Evolutionary conservation across 2,329 filamentous ascomycete species (phyloP), one percentile per base, ranked within the genome.

Genomic region (Zymoseptoria brevis): DNA sequence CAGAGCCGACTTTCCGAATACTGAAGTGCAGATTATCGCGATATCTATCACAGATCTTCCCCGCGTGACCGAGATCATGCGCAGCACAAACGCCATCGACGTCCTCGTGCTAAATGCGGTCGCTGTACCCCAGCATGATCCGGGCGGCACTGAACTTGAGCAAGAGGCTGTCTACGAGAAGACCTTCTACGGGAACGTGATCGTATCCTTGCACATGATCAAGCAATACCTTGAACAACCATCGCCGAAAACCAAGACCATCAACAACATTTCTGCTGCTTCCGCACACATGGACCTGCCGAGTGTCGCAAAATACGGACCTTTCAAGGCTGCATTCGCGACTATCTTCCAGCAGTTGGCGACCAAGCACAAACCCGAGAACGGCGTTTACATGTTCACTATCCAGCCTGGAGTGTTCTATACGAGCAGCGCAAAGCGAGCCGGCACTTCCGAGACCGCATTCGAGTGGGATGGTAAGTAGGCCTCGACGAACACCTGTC

Each of bases 21-120:
- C 73, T 11, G 66, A 69, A 48, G 67, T 75, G 48, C 68, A 73
- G 22, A 69, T 76, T 3, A 67, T 69, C 35, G 64, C 67, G 8
- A 69, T 67, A 29, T 64, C 71, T 5, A 67, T 67, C 35, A 64
- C 62, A 1, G 66, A 68, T 58, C 53, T 56, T 16, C 53, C 54
- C 8, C 55, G 60, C 22, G 64, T 68, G 52, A 60, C 69, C 16
- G 72, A 76, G 35, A 50, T 69, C 55, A 70, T 72, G 26, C 66
- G 70, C 26, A 64, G 69, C 48, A 60, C 53, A n/a, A 70, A 69
- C 2, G 68, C 70, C 55, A 68, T 78, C 53, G 67, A 79, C 59
- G 67, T 79, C 50, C 60, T 79, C 13, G 69, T 79, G 53, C 73
- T 72, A 58, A 74, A 71, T 58, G 77, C 76, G 0, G 75, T 69